Conservation (phyloP, 2,329 filamentous ascomycete species). For the Epichloe bromicola region DNA sequence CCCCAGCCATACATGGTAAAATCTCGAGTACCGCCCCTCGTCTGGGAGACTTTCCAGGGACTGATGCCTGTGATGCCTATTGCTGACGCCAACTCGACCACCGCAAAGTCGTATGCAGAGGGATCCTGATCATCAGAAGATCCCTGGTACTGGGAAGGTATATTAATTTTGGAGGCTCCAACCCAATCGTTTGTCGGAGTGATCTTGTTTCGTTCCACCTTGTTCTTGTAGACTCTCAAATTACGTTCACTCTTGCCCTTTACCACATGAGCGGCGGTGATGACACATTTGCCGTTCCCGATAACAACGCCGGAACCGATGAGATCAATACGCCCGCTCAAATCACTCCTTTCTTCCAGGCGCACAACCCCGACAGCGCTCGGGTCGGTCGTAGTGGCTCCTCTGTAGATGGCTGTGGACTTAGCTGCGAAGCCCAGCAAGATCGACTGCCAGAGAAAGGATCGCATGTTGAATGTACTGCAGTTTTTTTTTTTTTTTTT, state of each 20-base stretch:
- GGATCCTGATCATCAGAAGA: neutral
- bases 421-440: neutral
- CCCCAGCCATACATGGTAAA: neutral
- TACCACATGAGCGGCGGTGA: neutral
- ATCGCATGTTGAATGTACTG: neutral
- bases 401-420: neutral
- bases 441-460: neutral
- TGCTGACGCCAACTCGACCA: neutral
- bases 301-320: neutral
- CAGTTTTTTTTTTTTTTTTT: neutral
- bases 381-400: neutral
- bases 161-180: neutral
- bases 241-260: fast-evolving
- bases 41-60: neutral
- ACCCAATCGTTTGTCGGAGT: fast-evolving
- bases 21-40: neutral
- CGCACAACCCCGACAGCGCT: neutral
- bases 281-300: neutral
- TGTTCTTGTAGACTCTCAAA: neutral
- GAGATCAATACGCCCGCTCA: too few species aligned
- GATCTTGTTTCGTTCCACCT: fast-evolving
- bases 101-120: neutral
- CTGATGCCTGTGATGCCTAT: too few species aligned
- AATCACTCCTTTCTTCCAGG: too few species aligned
- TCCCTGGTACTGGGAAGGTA: neutral